phyloP scores from a whole-genome alignment of 2,329 filamentous ascomycete species.

The Botrytis medusae region DNA sequence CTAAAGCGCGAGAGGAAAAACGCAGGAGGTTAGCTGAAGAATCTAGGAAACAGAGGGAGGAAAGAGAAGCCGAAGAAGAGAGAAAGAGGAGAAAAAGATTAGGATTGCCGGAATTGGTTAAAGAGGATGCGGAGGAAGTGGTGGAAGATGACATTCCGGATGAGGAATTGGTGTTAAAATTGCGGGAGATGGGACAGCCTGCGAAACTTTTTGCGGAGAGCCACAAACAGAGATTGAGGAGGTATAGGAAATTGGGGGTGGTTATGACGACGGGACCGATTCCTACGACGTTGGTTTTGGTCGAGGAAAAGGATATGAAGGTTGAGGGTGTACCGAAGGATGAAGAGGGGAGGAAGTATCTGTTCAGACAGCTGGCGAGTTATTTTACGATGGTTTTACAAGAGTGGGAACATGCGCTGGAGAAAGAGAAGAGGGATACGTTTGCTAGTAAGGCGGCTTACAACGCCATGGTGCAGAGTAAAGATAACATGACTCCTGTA shows the following conservation, averaged over 20 bases:
- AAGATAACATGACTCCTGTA: conserved; percentile 80
- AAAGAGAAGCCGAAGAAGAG: conserved; percentile 73
- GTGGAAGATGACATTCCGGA: conserved; percentile 65
- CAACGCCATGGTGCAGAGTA: conserved; percentile 81
- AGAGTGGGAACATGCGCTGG: conserved; percentile 81
- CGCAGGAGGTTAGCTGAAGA: conserved; percentile 78
- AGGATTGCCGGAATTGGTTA: conserved; percentile 73
- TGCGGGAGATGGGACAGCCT: conserved; percentile 74
- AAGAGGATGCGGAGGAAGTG: conserved; percentile 49
- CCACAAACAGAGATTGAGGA: conserved; percentile 64
- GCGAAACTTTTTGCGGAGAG: conserved; percentile 77
- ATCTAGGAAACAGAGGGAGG: conserved; percentile 65
- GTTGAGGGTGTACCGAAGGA: conserved; percentile 65
- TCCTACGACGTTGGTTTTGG: conserved; percentile 75
- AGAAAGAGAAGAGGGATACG: conserved; percentile 62
- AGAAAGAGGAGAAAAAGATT: conserved; percentile 69
- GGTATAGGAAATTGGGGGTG: conserved; percentile 66
- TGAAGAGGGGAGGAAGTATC: conserved; percentile 62
- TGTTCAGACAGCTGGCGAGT: conserved; percentile 85
- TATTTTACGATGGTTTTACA: conserved; percentile 96
- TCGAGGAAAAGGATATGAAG: conserved; percentile 88
- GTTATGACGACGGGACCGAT: conserved; percentile 74
- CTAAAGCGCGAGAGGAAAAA: conserved; percentile 75
- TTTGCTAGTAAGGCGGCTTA: conserved; percentile 79
- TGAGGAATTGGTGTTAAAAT: conserved; percentile 64